Conservation (phyloP, 2,329 filamentous ascomycete genomes). For the Bipolaris sorokiniana region DNA sequence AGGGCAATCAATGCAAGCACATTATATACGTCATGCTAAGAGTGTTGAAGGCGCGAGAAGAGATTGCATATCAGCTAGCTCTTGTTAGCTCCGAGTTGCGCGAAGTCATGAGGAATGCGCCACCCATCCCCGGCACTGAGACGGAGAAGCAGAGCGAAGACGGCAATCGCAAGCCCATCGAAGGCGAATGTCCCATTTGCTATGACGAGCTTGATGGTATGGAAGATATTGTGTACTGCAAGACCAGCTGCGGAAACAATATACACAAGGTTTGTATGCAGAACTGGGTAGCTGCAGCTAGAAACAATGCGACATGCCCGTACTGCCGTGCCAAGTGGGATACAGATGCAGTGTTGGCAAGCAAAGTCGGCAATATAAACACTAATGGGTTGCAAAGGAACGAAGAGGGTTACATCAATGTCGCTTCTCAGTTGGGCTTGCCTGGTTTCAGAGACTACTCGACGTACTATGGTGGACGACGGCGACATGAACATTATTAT, state of each 20-base stretch:
- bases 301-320: conserved; percentile 61
- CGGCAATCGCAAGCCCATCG: conserved; percentile 63
- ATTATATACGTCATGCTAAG: conserved; percentile 65
- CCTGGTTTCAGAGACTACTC: conserved; percentile 53
- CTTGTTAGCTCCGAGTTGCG: conserved; percentile 64
- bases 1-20: conserved; percentile 69
- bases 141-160: conserved; percentile 34
- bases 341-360: conserved; percentile 50
- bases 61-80: conserved; percentile 66
- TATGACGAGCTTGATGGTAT: conserved; percentile 45
- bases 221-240: conserved; percentile 59
- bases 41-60: conserved; percentile 61
- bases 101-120: conserved; percentile 61
- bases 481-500: conserved; percentile 7
- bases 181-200: conserved; percentile 69
- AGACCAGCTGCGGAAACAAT: conserved; percentile 67
- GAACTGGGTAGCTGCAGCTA: conserved; percentile 53
- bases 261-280: conserved; percentile 65
- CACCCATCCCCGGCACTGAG: conserved; percentile 55
- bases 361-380: conserved; percentile 52
- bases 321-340: conserved; percentile 66
- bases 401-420: conserved; percentile 66
- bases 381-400: conserved; percentile 51
- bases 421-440: conserved; percentile 66
- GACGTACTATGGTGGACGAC: conserved; percentile 20